Base-by-base conservation (phyloP, 2,329 filamentous ascomycete species). In the Fusarium sp. region DNA sequence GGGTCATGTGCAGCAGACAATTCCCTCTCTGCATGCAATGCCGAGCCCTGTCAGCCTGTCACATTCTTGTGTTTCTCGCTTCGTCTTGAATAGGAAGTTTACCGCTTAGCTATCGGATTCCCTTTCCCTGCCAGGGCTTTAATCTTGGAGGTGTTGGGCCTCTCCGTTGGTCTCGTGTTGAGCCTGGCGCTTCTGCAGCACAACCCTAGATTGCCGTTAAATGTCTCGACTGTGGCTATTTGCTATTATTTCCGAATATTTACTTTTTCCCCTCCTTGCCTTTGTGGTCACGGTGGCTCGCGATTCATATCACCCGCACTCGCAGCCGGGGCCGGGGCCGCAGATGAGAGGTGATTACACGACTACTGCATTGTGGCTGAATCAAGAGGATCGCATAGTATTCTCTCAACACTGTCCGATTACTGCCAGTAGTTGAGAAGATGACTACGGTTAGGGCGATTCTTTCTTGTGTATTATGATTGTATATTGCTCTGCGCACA, bases 1-100 rank as follows among this genome's bases (percentile, higher is more conserved):
- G 50, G 65, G 58, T 76, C 74, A 76, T 77, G 68, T 77, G 75
- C 73, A 62, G 50, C 60, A 67, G 45, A 52, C 44, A 56, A 38
- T 61, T 63, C 55, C 59, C 59, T 61, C 55, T 62, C 50, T 70
- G 47, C 39, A 70, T 58, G 61, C 47, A 47, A 42, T 54, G 50
- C 60, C 60, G 66, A 71, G 34, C 68, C 64, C 47, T 57, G 52
- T 54, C 55, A 38, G 52, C 60, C 47, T 56, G 59, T 50, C 59
- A 54, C 58, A 41, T 65, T 66, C 38, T 44, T 67, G 51, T 48
- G 26, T 57, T 60, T 67, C 44, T 52, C 50, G 45, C 64, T 45
- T 45, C 42, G 42, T 55, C 56, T 54, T 52, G 36, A 54, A 54
- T 39, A 45, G 47, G 66, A 70, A 65, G 45, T 44, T 66, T 54